phyloP scores from a whole-genome alignment of 2,329 filamentous ascomycete genomes.

The Aspergillus fijiensis region DNA sequence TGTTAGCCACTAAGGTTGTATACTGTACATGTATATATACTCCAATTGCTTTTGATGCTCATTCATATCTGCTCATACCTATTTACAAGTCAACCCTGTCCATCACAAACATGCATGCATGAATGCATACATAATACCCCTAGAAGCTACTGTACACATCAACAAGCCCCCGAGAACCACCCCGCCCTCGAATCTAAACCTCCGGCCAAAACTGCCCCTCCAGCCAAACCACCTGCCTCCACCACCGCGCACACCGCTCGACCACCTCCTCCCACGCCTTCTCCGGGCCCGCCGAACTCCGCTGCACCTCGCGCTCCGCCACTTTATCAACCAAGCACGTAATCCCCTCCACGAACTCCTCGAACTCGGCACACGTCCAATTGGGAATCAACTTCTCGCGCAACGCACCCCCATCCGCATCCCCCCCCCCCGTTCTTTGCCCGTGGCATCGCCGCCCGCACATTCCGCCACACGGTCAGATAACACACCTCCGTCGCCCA shows the following conservation, averaged over 20 bases:
- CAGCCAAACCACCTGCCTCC: slow-evolving; percentile 51
- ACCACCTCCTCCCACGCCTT: slow-evolving; percentile 35
- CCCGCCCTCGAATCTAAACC: background rate
- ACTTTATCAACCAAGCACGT: slow-evolving; percentile 57
- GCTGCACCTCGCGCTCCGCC: slow-evolving; percentile 42
- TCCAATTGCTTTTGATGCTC: background rate
- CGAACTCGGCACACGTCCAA: slow-evolving; percentile 64
- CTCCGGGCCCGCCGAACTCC: slow-evolving; percentile 3
- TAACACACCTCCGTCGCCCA: slow-evolving; percentile 74
- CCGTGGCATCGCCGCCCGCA: slow-evolving; percentile 34
- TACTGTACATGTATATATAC: too few relatives aligned
- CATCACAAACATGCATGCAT: too few relatives aligned
- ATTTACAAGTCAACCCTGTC: too few relatives aligned
- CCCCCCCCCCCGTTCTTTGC: slow-evolving; percentile 49
- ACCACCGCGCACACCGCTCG: slow-evolving; percentile 50
- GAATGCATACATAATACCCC: too few relatives aligned
- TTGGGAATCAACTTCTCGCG: slow-evolving; percentile 66
- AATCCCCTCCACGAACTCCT: slow-evolving; percentile 57
- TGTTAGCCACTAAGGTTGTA: too few relatives aligned
- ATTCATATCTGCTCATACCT: background rate
- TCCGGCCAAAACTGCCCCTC: slow-evolving; percentile 62
- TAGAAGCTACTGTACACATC: too few relatives aligned
- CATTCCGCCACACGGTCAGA: slow-evolving; percentile 57
- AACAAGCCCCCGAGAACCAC: too few relatives aligned
- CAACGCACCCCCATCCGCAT: slow-evolving; percentile 65